Conservation (phyloP, 2,329 filamentous ascomycete species). For the Boeremia exigua region DNA sequence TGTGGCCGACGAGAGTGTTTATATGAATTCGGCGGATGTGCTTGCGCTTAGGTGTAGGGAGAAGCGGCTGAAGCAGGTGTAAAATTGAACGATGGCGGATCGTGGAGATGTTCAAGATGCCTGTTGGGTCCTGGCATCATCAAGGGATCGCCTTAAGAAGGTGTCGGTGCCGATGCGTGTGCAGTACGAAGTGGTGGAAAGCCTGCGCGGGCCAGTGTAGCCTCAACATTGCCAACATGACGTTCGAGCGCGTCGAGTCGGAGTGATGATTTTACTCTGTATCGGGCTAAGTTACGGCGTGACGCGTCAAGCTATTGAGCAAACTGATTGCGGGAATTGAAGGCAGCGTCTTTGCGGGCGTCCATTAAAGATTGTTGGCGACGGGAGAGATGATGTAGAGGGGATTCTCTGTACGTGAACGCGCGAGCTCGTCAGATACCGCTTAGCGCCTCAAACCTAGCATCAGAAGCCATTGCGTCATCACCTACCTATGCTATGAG, state of each 20-base stretch:
- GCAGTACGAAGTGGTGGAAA: neutral
- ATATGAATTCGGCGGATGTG: neutral
- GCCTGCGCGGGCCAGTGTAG: too few species aligned
- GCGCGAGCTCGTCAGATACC: neutral
- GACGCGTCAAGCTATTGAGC: neutral
- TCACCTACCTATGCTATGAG: too few species aligned
- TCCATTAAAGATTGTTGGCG: too few species aligned
- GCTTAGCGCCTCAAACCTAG: neutral
- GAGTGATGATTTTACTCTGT: neutral
- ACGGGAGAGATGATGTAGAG: neutral
- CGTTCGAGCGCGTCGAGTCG: slow-evolving; percentile 1
- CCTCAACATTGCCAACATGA: neutral
- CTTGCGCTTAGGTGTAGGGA: neutral
- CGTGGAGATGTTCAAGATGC: too few species aligned
- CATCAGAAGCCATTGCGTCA: neutral
- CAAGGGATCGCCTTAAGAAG: neutral
- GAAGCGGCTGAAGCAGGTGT: neutral
- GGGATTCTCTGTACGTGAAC: neutral
- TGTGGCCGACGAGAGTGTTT: neutral
- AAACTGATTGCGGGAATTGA: neutral
- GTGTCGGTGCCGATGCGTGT: neutral
- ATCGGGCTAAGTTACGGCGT: neutral
- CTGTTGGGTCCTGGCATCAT: neutral
- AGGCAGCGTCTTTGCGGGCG: neutral
- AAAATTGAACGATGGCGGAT: neutral